Base-by-base conservation (phyloP, 495 filamentous ascomycete species). In the Aspergillus baeticus region DNA sequence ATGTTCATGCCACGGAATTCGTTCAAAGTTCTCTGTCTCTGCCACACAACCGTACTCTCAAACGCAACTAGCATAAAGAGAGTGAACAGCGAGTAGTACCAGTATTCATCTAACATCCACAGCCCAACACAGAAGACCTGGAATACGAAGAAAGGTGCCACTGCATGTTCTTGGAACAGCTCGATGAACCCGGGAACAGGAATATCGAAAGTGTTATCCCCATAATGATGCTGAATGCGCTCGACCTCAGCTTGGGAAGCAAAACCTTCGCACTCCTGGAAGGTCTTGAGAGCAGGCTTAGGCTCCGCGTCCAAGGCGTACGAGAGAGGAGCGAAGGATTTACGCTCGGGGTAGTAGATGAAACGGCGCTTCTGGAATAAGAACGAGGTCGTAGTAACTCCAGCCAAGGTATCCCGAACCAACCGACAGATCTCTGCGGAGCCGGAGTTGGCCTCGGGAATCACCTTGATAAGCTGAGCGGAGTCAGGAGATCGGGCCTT, bases 1-100 rank as follows among this genome's bases (percentile, higher is more conserved):
- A 99, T 97, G 79, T 89, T 96, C 94, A 99, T 99, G 57, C 92
- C 91, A 44, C 94, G 91, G 77, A 99, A 99, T 70, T 99, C 94
- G 63, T 80, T 93, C 60, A 99, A 69, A n/a, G 94, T 98, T 54
- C 92, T 83, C 79, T 99, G 94, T 55, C 94, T 85, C 76, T 99
- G 94, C 94, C 94, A 99, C 10, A 99, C 94, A 15, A 99, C 94
- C 7, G 94, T 99, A 70, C 92, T 96, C 77, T 99, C 94, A 67
- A 99, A 99, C 42, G 83, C 87, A 57, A 98, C 87, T 33, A 99
- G 85, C 94, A 98, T 98, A 77, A 97, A 93, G 18, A 98, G 85
- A 2, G 94, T 98, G 67, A 99, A 99, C 11, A 99, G 81, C 57
- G 94, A 99, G 71, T 98, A 99, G 76, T 99, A 99, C 94, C 94